These are phyloP conservation scores for Lodderomyces orthopsilosis DNA, from an alignment of 1,139 yeast species.

Conservation along the genomic window DNA sequence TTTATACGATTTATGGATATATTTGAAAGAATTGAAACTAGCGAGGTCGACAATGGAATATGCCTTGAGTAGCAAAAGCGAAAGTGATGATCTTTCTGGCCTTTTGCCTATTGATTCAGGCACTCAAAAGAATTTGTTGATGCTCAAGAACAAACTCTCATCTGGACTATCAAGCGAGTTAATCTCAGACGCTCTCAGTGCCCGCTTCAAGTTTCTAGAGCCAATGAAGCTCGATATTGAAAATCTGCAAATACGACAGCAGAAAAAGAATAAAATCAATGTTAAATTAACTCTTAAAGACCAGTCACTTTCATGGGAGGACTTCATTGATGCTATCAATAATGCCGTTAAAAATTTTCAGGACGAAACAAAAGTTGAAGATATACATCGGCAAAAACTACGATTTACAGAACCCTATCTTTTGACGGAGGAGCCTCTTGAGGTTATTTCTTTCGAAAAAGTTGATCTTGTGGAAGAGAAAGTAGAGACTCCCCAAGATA, in stretches of 20 bases:
- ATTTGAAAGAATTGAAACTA: conserved; percentile 48
- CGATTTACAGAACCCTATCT: conserved; percentile 49
- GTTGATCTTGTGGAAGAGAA: not conserved
- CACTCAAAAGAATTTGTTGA: not conserved
- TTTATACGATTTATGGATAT: conserved; percentile 47
- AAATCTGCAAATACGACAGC: conserved; percentile 18
- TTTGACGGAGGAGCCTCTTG: conserved; percentile 48
- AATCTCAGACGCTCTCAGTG: not conserved
- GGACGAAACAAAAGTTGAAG: conserved; percentile 32
- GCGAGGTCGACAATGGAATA: conserved; percentile 67
- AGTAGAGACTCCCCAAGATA: conserved; percentile 3
- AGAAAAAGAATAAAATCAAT: conserved; percentile 9
- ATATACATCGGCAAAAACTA: conserved; percentile 32
- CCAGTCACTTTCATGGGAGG: conserved; percentile 24
- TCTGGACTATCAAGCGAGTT: not conserved
- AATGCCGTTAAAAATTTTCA: conserved; percentile 26
- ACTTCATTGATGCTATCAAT: conserved; percentile 25
- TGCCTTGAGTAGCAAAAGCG: conserved; percentile 46
- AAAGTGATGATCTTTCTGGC: conserved; percentile 46
- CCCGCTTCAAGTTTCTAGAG: conserved; percentile 17
- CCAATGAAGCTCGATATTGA: conserved; percentile 29
- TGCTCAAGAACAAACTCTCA: not conserved
- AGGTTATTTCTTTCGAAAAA: conserved; percentile 23
- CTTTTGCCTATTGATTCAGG: conserved; percentile 26
- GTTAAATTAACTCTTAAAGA: not conserved